Base-by-base conservation (phyloP, 78 protist species). In the Dictyostelium intermedium region DNA sequence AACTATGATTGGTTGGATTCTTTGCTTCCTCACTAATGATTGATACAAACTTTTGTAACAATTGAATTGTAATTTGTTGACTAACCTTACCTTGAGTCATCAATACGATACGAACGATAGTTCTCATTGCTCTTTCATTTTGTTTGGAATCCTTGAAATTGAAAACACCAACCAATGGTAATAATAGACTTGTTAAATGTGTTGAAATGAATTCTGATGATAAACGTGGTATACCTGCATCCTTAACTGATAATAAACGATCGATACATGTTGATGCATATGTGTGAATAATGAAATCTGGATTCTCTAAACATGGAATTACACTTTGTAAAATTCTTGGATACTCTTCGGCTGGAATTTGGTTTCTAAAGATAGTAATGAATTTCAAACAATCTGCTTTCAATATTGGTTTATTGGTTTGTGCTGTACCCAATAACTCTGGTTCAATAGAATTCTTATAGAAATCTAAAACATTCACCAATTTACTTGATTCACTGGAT, bases 1-100 rank as follows among this genome's bases (percentile, higher is more conserved):
- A 98, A 14, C 70, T 23, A 3, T 99, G 99, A 84, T 98, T 98
- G 76, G 73, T 5, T n/a, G 99, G 99, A 83, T 98, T 98, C 83
- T 84, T 83, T 25, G 89, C 63, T 16, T 97, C 98, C 32, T 30
- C 60, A 7, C 34, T 6, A 37, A 98, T 69, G 56, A 97, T 83
- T 5, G 34, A 27, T 9, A 84, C 69, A 84, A 93, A 82, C n/a
- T 79, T 93, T n/a, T 66, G 27, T 1, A 82, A 27, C 5, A 86
- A 78, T 20, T 81, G 27, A 39, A 70, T 45, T 2, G 89, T 53
- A 1, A 84, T 81, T 7, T 27, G 45, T 30, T 35, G 20, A 41
- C 77, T 87, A 18, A 86, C n/a, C 25, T 66, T 81, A n/a, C 87
- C 83, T 20, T 50, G n/a, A n/a, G 79, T 73, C 41, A 43, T 45